A percentile compares a stretch with the other conserved stretches of the same genome.
Evolutionary conservation across 768 basidiomycete species (phyloP).

Genomic region (Hydnomerulius pinastri): DNA sequence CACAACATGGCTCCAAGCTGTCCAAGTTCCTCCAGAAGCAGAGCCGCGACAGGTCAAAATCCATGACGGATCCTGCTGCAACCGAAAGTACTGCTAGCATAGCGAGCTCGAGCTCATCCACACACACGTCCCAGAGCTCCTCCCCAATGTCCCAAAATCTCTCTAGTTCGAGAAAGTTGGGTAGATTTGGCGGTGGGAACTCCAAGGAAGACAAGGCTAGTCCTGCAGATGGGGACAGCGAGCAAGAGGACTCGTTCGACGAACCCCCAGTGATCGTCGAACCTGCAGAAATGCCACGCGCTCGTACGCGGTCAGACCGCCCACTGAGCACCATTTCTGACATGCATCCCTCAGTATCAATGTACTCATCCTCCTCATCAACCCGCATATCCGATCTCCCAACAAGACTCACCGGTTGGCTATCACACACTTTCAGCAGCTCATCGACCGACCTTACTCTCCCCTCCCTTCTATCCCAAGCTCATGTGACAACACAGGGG

Average conservation of each 20-base stretch:
- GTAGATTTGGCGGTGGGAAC: constrained; percentile 37
- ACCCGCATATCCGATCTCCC: constrained; percentile 68
- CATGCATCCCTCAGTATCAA: constrained; percentile 45
- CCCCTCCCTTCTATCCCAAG: constrained; percentile 56
- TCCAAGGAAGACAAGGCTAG: constrained; percentile 22
- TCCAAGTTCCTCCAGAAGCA: constrained; percentile 71
- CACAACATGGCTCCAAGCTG: constrained; percentile 53
- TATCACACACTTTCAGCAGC: constrained; percentile 73
- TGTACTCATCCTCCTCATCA: constrained; percentile 47
- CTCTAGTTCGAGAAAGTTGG: constrained; percentile 26
- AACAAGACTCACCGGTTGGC: constrained; percentile 77
- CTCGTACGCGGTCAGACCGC: constrained; percentile 58
- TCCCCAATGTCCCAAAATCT: constrained; percentile 30
- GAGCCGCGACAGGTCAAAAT: constrained; percentile 60
- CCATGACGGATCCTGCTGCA: constrained; percentile 42
- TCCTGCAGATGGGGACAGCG: constrained; percentile 31
- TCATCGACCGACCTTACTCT: constrained; percentile 75
- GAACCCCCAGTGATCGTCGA: constrained; percentile 72
- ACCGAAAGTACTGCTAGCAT: constrained; percentile 38
- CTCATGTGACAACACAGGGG: constrained; percentile 32
- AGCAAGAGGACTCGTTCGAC: constrained; percentile 36
- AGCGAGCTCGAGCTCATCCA: constrained; percentile 45
- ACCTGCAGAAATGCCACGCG: constrained; percentile 53
- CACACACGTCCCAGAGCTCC: constrained; percentile 29
- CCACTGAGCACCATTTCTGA: constrained; percentile 48